Evolutionary conservation across 345 rosid genomes (phyloP), one percentile per base, ranked within the genome.

Genomic region (Euclidium syriacum): DNA sequence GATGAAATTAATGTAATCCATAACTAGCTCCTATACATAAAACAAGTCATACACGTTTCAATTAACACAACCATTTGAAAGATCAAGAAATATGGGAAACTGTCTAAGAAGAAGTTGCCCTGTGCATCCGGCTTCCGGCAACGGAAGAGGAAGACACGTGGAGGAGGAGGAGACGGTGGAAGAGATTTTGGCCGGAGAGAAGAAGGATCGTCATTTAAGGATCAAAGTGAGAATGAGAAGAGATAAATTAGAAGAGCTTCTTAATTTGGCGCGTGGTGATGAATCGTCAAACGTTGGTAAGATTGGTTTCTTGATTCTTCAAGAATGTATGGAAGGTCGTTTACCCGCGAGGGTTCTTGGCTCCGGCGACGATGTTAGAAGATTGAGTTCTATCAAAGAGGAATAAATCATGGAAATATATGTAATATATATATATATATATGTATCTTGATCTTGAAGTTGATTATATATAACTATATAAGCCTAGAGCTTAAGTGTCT

Each of bases 161-260:
- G 50, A 6, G 26, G 42, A 57, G 3, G 7, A 33, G 35, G 24
- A 12, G 2, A 39, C 17, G 2, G 3, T 3, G 1, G 3, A 2
- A 5, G 17, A 39, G 5, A n/a, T 17, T n/a, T n/a, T 52, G 10
- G 52, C 60, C 42, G 69, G 51, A 40, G 41, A 64, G 8, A 27
- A 27, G 39, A 64, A 64, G 46, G 33, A 22, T 7, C 12, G 5
- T 39, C 6, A 10, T 39, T 14, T 68, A 12, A 36, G 75, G 58
- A 56, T 71, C 4, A 71, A 71, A 48, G 75, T 64, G 70, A 56
- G 54, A 15, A 56, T 71, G 70, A 49, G 75, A 62, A 71, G 52
- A 41, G 75, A 64, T 46, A 29, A 71, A 49, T 0, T 71, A 1
- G 64, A 63, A 49, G 70, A 63, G 65, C 58, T 71, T 26, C 19